These are phyloP conservation scores for Dillenia turbinata DNA, from an alignment of 164 flowering plant species.

Conservation along the genomic window DNA sequence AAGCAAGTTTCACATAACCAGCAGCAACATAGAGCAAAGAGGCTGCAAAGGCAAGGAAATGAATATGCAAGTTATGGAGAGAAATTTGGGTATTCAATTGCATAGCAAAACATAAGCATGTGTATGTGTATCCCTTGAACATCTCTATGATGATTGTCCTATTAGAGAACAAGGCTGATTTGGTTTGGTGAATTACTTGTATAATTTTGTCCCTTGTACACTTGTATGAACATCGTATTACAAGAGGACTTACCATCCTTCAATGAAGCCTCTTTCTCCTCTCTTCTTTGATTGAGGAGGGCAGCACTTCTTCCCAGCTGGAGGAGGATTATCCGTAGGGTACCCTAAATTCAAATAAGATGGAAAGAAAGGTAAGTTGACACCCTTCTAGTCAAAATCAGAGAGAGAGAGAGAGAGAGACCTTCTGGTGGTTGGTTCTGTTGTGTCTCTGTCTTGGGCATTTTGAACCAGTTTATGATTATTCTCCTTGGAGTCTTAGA, in stretches of 20 bases:
- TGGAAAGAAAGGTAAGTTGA: no score
- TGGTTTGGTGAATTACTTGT: no score
- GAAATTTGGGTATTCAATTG: background rate
- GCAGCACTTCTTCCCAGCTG: constrained; percentile 18
- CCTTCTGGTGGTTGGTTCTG: constrained; percentile 23
- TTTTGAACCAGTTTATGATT: background rate
- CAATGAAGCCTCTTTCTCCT: constrained; percentile 28
- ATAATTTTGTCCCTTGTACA: no score
- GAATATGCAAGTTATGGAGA: background rate
- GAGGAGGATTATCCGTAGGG: constrained; percentile 22
- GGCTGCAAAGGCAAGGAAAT: constrained; percentile 22
- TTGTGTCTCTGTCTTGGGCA: constrained; percentile 6
- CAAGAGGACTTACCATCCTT: constrained; percentile 41
- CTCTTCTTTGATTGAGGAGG: constrained; percentile 19
- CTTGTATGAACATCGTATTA: background rate
- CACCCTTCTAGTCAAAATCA: background rate
- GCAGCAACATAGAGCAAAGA: constrained; percentile 48
- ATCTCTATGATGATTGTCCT: no score
- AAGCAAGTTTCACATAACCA: constrained; percentile 47
- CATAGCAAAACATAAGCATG: background rate
- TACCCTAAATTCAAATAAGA: constrained; percentile 18
- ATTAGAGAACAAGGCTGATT: no score
- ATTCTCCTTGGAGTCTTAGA: background rate
- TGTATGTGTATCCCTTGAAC: no score
- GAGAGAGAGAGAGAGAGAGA: constrained; percentile 10